Base-by-base conservation (phyloP, 768 basidiomycete species). In the Pleurotus djamor region DNA sequence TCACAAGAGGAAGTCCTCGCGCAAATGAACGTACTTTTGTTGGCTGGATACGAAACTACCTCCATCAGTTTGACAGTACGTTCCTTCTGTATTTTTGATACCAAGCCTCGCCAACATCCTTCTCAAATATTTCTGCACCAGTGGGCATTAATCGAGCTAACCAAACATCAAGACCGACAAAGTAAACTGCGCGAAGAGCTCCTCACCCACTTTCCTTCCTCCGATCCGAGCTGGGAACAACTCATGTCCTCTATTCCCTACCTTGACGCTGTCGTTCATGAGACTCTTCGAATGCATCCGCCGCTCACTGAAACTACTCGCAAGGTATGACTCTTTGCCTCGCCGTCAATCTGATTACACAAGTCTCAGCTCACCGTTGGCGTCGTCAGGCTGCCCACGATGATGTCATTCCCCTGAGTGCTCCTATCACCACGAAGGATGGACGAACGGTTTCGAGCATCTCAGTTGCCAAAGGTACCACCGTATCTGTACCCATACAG, bases 71-170 rank as follows among this genome's bases (percentile, higher is more conserved):
- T 79, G 1, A 78, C 76, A 3, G 76, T 76, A 60, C 48, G 67
- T 61, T 21, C 33, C 32, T 37, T 2, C 16, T 21, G 12, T 43
- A 14, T 45, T 38, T 10, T 12, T 28, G 34, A 35, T 1, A 35
- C 21, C 8, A 41, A 14, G 21, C 21, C 21, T 28, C 1, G 21
- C 21, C 1, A 28, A 3, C 21, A n/a, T 38, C 47, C 16, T 16
- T 38, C 28, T 48, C 9, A 3, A 9, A n/a, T 43, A 43, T 17
- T 14, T 38, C n/a, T 17, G 50, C 47, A 0, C 7, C 21, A 81
- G 81, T 87, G 85, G 83, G 80, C 83, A 2, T 70, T 87, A 0
- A 80, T 86, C 35, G 85, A 86, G 64, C 78, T 87, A 1, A 73
- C 74, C 5, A 73, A 69, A 37, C 68, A 81, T 48, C 75, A 69